These are phyloP conservation scores for Aspergillus mulundensis DNA, from an alignment of 495 filamentous ascomycete species.

Conservation along the genomic window DNA sequence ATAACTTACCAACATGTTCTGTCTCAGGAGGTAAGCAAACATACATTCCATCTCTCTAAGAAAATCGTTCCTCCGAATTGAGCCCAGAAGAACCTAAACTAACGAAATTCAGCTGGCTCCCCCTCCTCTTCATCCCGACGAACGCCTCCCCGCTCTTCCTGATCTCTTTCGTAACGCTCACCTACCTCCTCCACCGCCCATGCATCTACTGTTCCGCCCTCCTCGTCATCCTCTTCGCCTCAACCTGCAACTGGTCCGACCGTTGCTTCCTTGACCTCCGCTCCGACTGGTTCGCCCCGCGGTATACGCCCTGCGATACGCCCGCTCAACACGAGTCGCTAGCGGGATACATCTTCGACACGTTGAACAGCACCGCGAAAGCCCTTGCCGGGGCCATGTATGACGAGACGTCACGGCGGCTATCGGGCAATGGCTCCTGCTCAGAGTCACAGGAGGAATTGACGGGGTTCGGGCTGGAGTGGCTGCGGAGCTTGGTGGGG, in stretches of 20 bases:
- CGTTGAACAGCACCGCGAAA: conserved; percentile 64
- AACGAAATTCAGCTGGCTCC: conserved; percentile 42
- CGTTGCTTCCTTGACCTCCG: conserved; percentile 82
- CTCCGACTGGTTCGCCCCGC: conserved; percentile 78
- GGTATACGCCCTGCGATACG: conserved; percentile 34
- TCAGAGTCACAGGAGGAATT: conserved; percentile 48
- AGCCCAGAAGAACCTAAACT: neutral
- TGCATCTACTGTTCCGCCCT: conserved; percentile 90
- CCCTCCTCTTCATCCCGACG: conserved; percentile 51
- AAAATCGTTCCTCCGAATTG: conserved; percentile 45
- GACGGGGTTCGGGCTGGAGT: conserved; percentile 79
- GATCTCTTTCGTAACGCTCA: conserved; percentile 83
- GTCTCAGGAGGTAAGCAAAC: conserved; percentile 65
- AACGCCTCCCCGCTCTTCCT: conserved; percentile 83
- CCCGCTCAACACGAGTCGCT: conserved; percentile 24
- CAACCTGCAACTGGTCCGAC: conserved; percentile 88
- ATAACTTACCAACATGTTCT: conserved; percentile 61
- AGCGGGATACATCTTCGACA: conserved; percentile 52
- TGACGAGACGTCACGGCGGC: conserved; percentile 53
- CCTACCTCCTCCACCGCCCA: conserved; percentile 84
- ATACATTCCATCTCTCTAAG: neutral
- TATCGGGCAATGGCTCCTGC: neutral
- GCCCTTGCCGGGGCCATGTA: conserved; percentile 62
- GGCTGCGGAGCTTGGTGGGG: conserved; percentile 72
- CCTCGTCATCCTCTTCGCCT: conserved; percentile 81